Conservation (phyloP, 2,329 filamentous ascomycete genomes). For the Ceratocystis cacaofunesta region DNA sequence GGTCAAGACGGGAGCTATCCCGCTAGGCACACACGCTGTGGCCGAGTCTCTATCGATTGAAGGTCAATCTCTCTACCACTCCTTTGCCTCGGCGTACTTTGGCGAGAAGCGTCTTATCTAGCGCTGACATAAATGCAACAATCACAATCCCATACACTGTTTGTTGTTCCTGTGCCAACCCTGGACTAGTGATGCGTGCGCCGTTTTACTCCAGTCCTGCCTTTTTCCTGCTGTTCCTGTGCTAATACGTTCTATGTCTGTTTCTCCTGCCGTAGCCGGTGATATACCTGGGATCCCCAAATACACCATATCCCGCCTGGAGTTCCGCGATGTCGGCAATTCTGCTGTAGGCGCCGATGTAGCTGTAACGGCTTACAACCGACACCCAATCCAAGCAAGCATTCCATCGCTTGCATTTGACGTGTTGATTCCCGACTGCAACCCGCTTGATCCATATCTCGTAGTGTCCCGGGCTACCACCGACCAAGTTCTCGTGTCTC, state of each 20-base stretch:
- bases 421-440: slow-evolving; percentile 71
- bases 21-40: slow-evolving; percentile 61
- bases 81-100: slow-evolving; percentile 46
- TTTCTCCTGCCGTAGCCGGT: slow-evolving; percentile 34
- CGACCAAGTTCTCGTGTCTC: slow-evolving; percentile 48
- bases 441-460: slow-evolving; percentile 55
- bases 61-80: slow-evolving; percentile 60
- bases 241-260: slow-evolving; percentile 23
- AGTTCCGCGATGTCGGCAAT: slow-evolving; percentile 56
- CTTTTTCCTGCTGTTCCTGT: slow-evolving; percentile 16
- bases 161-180: slow-evolving; percentile 4
- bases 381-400: slow-evolving; percentile 61
- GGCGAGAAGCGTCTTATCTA: slow-evolving; percentile 37
- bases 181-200: neutral
- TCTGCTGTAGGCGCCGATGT: slow-evolving; percentile 69
- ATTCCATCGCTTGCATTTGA: slow-evolving; percentile 73
- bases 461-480: slow-evolving; percentile 64
- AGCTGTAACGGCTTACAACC: slow-evolving; percentile 55
- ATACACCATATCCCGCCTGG: slow-evolving; percentile 68
- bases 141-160: neutral
- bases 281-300: slow-evolving; percentile 64
- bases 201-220: neutral
- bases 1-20: slow-evolving; percentile 65
- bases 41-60: slow-evolving; percentile 63
- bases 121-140: slow-evolving; percentile 6